These are phyloP conservation scores for Phaeotremella fagi DNA, from an alignment of 768 basidiomycete genomes.

Conservation along the genomic window DNA sequence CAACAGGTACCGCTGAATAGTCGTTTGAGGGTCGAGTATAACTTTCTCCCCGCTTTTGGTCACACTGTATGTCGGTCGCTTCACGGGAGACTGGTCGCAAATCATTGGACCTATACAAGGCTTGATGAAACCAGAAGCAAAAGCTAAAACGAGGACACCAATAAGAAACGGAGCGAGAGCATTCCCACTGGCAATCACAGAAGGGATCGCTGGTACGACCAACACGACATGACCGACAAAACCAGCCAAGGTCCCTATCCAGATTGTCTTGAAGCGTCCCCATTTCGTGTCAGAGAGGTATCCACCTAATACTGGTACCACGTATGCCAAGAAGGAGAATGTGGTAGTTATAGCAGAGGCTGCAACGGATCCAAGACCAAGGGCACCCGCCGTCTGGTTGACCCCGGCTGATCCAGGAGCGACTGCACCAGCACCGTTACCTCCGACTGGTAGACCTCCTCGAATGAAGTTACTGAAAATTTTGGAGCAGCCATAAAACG, in stretches of 20 bases:
- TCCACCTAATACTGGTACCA: constrained; percentile 35
- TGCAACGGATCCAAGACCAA: constrained; percentile 26
- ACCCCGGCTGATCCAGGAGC: constrained; percentile 3
- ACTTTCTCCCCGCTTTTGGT: constrained; percentile 17
- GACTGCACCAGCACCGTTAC: constrained; percentile 19
- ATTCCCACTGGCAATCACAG: constrained; percentile 13
- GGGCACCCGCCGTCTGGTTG: constrained; percentile 22
- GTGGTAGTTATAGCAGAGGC: constrained; percentile 21
- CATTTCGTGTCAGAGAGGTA: constrained; percentile 39
- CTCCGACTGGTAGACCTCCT: constrained; percentile 27
- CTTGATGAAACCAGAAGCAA: constrained; percentile 35
- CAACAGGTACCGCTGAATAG: constrained; percentile 18
- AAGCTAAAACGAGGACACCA: constrained; percentile 17
- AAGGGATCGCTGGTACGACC: constrained; percentile 23
- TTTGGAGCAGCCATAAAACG: constrained; percentile 25
- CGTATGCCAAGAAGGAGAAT: constrained; percentile 1
- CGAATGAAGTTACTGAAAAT: constrained; percentile 31
- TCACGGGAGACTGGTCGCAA: constrained; percentile 31
- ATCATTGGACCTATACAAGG: constrained; percentile 28
- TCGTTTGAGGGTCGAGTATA: constrained; percentile 22
- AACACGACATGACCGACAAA: constrained; percentile 27
- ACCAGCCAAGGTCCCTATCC: constrained; percentile 18
- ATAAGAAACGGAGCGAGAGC: constrained; percentile 9
- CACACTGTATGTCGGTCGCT: constrained; percentile 5
- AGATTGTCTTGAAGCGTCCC: constrained; percentile 40